Evolutionary conservation across 495 filamentous ascomycete species (phyloP), one percentile per base, ranked within the genome.

Genomic region (Podospora fimiseda): DNA sequence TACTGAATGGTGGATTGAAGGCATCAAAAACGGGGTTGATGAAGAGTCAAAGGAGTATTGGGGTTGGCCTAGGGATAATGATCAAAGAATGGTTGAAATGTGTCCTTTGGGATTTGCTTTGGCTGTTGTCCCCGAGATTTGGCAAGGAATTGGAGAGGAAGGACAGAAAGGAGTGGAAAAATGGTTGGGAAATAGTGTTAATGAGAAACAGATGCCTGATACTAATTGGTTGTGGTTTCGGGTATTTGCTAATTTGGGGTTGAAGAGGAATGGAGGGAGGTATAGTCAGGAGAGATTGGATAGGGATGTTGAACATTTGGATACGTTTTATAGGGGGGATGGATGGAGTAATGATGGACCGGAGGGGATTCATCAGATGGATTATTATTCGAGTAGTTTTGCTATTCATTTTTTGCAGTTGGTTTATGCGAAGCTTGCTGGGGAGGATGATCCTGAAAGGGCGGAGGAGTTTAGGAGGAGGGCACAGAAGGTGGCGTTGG

Each of bases 51-150:
- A 76, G 0, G 86, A 89, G 69, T 90, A 81, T 59, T 91, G 86
- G 85, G 86, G 86, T 4, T 78, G 78, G 36, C 81, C 85, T 48
- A 74, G 82, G 56, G 85, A 88, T 61, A 77, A 81, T 50, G 86
- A 90, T 56, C 86, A 90, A 73, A 72, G 87, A n/a, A 90, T 89
- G 85, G 87, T 89, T 16, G 87, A 89, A 64, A 88, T 89, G 78
- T 89, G 85, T 59, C 86, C 86, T 11, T 74, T 90, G 63, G 74
- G 74, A 0, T 87, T 78, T 51, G 77, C 83, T 30, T 65, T 87
- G 52, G 82, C 80, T 14, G 80, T 86, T 37, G 82, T 80, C 13
- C 76, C 81, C 16, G 70, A 72, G 52, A 82, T 91, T 51, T 91
- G 86, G 87, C 70, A 82, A n/a, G 37, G 78, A 77, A 1, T 69